Conservation (phyloP, 768 basidiomycete species). For the Boletus huronensis region DNA sequence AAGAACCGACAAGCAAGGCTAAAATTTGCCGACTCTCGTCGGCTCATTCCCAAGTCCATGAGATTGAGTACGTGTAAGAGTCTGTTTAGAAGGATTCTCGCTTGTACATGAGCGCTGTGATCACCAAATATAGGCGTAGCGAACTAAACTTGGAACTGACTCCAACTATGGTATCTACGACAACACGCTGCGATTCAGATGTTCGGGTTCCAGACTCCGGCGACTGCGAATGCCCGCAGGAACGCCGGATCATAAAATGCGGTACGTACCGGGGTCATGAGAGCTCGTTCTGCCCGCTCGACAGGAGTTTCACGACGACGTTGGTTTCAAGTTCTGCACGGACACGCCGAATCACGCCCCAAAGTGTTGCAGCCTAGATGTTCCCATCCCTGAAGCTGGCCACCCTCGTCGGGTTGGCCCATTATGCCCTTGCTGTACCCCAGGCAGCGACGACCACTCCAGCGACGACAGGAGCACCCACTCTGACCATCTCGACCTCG, state of each 20-base stretch:
- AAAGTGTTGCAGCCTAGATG: constrained; percentile 27
- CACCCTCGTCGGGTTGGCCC: constrained; percentile 13
- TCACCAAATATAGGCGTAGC: not conserved
- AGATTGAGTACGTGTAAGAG: not conserved
- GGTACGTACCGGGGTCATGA: not conserved
- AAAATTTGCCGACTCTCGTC: not conserved
- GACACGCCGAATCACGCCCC: not conserved
- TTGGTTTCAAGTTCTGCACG: not conserved
- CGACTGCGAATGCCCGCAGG: not conserved
- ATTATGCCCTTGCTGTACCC: constrained; percentile 16
- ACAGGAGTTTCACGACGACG: not conserved
- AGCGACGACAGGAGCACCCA: constrained; percentile 22
- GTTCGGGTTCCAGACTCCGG: not conserved
- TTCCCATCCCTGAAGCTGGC: constrained; percentile 18
- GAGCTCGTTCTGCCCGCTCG: not conserved
- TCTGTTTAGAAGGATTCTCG: not conserved
- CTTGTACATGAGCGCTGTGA: too few relatives aligned
- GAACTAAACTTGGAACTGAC: not conserved
- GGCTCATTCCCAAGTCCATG: not conserved
- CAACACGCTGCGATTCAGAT: too few relatives aligned
- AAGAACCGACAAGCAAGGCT: too few relatives aligned
- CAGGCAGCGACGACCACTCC: constrained; percentile 9
- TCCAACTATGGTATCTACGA: not conserved
- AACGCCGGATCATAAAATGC: not conserved
- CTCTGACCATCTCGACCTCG: constrained; percentile 54